phyloP scores from a whole-genome alignment of 179 eudicot species.

The Heliamphora pulchella region DNA sequence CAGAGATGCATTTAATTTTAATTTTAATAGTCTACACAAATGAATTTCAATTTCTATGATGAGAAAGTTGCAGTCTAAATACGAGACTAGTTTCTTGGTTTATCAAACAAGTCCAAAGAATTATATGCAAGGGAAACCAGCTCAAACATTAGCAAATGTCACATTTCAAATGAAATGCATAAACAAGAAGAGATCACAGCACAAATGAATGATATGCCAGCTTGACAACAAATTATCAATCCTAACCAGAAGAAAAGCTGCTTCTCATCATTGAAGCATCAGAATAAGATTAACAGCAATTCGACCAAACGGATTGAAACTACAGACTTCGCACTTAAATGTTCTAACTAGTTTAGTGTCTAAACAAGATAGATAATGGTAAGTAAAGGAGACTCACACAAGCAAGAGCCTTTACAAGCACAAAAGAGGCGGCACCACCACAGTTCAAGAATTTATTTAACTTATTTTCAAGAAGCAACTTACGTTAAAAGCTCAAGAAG shows the following conservation, averaged over 20 bases:
- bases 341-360: neutral
- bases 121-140: neutral
- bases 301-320: neutral
- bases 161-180: neutral
- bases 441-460: conserved; percentile 11
- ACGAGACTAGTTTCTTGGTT: no score
- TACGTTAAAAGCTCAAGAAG: neutral
- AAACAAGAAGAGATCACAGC: neutral
- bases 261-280: neutral
- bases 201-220: neutral
- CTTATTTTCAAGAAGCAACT: neutral
- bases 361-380: conserved; percentile 10
- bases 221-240: neutral
- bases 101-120: no score
- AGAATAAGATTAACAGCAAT: conserved; percentile 6
- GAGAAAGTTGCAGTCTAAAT: no score
- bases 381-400: conserved; percentile 10
- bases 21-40: neutral
- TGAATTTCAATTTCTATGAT: neutral
- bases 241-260: neutral
- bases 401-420: conserved; percentile 12
- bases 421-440: conserved; percentile 9
- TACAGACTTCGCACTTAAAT: conserved; percentile 3
- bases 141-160: neutral
- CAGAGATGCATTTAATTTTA: neutral